Percentiles rank a stretch among this genome's conserved stretches.
Conservation (phyloP, 441 rosid genomes). For the Oxalis stricta region DNA sequence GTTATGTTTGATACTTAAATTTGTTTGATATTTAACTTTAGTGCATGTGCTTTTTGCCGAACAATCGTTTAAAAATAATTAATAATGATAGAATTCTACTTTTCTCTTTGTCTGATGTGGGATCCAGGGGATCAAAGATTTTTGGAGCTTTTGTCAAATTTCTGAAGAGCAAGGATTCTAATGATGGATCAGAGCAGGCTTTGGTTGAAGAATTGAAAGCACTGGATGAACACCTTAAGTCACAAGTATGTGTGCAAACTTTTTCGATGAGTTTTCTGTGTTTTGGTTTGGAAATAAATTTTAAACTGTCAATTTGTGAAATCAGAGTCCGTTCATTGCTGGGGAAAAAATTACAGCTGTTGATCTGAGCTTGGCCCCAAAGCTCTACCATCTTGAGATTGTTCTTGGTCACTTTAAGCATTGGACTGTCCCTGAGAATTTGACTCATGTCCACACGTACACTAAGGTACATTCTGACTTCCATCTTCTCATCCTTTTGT, state of each 20-base stretch:
- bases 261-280: not conserved
- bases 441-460: slow-evolving; percentile 48
- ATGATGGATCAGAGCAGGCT: slow-evolving; percentile 56
- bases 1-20: not conserved
- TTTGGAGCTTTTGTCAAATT: slow-evolving; percentile 50
- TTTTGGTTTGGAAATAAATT: not conserved
- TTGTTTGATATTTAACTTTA: not conserved
- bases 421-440: slow-evolving; percentile 56
- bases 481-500: not conserved
- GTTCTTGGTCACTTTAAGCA: slow-evolving; percentile 81
- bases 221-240: slow-evolving; percentile 64
- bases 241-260: slow-evolving; percentile 20
- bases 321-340: slow-evolving; percentile 69
- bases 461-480: slow-evolving; percentile 28
- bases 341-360: slow-evolving; percentile 56
- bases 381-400: slow-evolving; percentile 70
- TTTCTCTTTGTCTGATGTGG: not conserved
- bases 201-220: slow-evolving; percentile 60
- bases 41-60: not conserved
- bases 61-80: no score
- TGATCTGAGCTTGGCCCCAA: slow-evolving; percentile 82
- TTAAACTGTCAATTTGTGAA: slow-evolving; percentile 6
- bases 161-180: slow-evolving; percentile 70
- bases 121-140: slow-evolving; percentile 49
- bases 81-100: no score